Conservation (phyloP, 192 early-diverging fungal species). For the Cetraspora pellucida region DNA sequence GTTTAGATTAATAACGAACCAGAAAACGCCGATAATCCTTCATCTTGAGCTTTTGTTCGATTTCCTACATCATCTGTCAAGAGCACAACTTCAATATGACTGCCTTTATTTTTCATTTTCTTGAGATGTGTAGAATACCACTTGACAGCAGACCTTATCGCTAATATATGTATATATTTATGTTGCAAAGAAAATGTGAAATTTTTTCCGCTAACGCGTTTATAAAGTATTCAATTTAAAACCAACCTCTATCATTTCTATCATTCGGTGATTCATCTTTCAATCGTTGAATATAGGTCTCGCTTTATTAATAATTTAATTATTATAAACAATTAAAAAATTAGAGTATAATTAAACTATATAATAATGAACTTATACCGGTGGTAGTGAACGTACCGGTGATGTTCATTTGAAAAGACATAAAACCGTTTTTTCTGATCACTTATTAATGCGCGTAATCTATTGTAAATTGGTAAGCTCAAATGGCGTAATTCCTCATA, state of each 20-base stretch:
- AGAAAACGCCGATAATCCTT: conserved; percentile 68
- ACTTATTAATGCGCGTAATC: conserved; percentile 71
- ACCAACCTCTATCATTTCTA: conserved; percentile 83
- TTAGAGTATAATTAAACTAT: not conserved
- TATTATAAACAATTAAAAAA: not conserved
- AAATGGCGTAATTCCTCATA: conserved; percentile 88
- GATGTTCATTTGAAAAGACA: conserved; percentile 96
- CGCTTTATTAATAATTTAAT: conserved; percentile 42
- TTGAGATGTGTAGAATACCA: conserved; percentile 86
- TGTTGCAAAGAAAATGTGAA: conserved; percentile 13
- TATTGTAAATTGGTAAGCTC: conserved; percentile 76
- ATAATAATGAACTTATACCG: not conserved
- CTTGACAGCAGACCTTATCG: conserved; percentile 80
- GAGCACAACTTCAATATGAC: conserved; percentile 62
- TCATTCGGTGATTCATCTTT: conserved; percentile 91
- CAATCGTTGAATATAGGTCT: conserved; percentile 82
- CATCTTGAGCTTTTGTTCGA: conserved; percentile 64
- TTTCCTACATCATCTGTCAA: conserved; percentile 93
- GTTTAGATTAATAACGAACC: conserved; percentile 42
- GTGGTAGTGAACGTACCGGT: conserved; percentile 49
- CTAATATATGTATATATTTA: conserved; percentile 39
- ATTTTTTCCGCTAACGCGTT: not conserved
- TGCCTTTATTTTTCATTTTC: conserved; percentile 30
- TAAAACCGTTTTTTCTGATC: conserved; percentile 81
- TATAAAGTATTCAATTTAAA: not conserved